These are phyloP conservation scores for Kazachstania psychrophila DNA, from an alignment of 805 yeast species.

Conservation along the genomic window DNA sequence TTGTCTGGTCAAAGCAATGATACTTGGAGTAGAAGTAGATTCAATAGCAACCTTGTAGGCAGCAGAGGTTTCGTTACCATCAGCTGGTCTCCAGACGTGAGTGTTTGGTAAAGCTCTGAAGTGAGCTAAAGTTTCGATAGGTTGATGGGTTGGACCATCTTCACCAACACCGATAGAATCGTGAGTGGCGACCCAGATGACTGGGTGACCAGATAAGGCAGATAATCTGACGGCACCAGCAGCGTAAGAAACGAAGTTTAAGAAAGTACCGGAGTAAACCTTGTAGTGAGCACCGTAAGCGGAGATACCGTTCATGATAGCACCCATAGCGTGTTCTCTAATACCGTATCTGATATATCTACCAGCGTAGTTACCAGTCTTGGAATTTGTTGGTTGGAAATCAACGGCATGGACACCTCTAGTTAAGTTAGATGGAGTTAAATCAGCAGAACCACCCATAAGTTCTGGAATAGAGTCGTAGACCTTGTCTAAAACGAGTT, in stretches of 20 bases:
- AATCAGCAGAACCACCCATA: constrained; percentile 96
- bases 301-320: constrained; percentile 92
- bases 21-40: constrained; percentile 56
- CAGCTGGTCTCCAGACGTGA: constrained; percentile 89
- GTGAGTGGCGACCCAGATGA: constrained; percentile 83
- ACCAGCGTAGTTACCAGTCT: constrained; percentile 79
- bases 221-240: constrained; percentile 82
- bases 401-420: constrained; percentile 76
- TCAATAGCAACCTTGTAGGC: constrained; percentile 61
- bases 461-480: constrained; percentile 70
- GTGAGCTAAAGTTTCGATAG: constrained; percentile 81
- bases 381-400: constrained; percentile 80
- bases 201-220: constrained; percentile 75
- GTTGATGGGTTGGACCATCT: constrained; percentile 92
- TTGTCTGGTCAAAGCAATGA: constrained; percentile 76
- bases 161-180: constrained; percentile 88
- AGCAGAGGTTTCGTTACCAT: constrained; percentile 82
- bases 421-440: constrained; percentile 94
- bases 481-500: constrained; percentile 58
- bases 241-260: constrained; percentile 83
- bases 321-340: constrained; percentile 99
- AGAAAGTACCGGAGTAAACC: constrained; percentile 95
- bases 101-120: constrained; percentile 78
- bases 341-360: constrained; percentile 96
- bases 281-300: constrained; percentile 81